A percentile compares a stretch with the other conserved stretches of the same genome.
Conservation (phyloP, 2,329 filamentous ascomycete genomes). For the Penicillium sp. region DNA sequence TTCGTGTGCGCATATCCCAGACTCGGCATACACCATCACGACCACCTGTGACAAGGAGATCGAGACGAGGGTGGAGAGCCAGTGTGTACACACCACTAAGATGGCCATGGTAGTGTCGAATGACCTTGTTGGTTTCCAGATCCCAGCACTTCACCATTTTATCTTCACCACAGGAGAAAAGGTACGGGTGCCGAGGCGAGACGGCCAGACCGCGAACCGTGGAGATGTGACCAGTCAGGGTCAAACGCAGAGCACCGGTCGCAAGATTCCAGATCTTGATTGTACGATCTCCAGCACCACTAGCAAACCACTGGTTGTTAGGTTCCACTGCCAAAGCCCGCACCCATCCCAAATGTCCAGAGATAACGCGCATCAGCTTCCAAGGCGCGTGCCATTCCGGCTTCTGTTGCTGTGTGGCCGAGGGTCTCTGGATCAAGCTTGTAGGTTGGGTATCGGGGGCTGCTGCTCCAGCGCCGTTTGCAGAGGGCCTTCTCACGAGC, state of each 20-base stretch:
- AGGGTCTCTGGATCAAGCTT: conserved; percentile 65
- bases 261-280: conserved; percentile 99
- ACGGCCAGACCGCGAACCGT: conserved; percentile 91
- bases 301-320: conserved; percentile 96
- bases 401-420: conserved; percentile 65
- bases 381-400: conserved; percentile 98
- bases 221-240: conserved; percentile 90
- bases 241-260: conserved; percentile 78
- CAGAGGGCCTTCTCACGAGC: conserved; percentile 48
- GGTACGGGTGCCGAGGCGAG: conserved; percentile 88
- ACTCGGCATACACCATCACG: conserved; percentile 92
- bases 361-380: conserved; percentile 98
- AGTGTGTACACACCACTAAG: conserved; percentile 94
- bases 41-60: conserved; percentile 92
- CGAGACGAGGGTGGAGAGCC: conserved; percentile 88
- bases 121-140: conserved; percentile 98
- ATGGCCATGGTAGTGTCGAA: conserved; percentile 96
- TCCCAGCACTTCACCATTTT: conserved; percentile 99
- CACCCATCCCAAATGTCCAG: conserved; percentile 95
- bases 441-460: conserved; percentile 52
- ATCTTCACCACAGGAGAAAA: conserved; percentile 97
- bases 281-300: conserved; percentile 89
- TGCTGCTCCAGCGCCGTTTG: conserved; percentile 33
- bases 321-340: conserved; percentile 87
- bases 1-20: conserved; percentile 97